These are phyloP conservation scores for Elsinoe batatas DNA, from an alignment of 2,329 filamentous ascomycete genomes.

Conservation along the genomic window DNA sequence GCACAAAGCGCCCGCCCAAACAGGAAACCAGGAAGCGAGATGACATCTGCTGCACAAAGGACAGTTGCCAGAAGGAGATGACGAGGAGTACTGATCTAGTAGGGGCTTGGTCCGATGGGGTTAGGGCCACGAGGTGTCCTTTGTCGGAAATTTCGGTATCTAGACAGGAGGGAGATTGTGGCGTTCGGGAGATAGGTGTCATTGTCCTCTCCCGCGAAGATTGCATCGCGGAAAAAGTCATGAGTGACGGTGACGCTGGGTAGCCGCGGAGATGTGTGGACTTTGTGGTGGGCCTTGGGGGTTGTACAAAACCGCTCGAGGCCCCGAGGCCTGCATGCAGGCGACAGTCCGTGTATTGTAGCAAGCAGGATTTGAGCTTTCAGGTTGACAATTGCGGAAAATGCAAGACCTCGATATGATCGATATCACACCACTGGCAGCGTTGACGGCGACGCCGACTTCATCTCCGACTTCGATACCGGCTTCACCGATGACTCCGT, in stretches of 20 bases:
- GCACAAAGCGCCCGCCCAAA: neutral
- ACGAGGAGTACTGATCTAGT: neutral
- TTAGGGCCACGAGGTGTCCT: neutral
- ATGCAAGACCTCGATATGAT: conserved; percentile 1
- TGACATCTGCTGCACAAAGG: neutral
- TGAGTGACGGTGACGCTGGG: neutral
- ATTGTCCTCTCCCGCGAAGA: neutral
- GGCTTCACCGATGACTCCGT: neutral
- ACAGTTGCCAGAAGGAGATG: neutral
- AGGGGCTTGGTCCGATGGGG: neutral
- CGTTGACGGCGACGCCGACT: neutral
- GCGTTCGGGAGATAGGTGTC: neutral
- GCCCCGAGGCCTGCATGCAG: neutral
- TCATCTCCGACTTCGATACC: neutral
- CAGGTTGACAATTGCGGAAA: neutral
- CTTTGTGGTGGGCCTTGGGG: neutral
- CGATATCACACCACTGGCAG: neutral
- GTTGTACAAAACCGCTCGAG: neutral
- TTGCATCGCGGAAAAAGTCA: neutral
- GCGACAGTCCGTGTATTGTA: neutral
- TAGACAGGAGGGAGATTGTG: neutral
- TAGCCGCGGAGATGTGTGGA: neutral
- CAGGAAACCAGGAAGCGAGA: neutral
- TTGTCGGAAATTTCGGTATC: neutral
- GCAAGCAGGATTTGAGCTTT: neutral